These are phyloP conservation scores for Smallanthus sonchifolius DNA, from an alignment of 129 eudicot genomes.

Conservation along the genomic window DNA sequence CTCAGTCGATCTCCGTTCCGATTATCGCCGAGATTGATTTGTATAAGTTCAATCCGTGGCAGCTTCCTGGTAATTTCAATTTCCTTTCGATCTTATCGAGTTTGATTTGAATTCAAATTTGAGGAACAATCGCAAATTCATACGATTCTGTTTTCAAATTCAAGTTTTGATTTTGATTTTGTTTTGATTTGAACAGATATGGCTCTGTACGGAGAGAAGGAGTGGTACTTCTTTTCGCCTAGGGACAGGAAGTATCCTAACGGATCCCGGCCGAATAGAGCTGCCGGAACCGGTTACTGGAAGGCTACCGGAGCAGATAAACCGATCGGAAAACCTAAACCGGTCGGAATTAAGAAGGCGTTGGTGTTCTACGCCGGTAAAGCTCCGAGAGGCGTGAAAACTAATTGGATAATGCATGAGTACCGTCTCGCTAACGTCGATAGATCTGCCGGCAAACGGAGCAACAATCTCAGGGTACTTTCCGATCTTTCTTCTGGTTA, in stretches of 20 bases:
- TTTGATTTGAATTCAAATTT: neutral
- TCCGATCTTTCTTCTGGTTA: neutral
- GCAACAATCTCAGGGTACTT: slow-evolving; percentile 49
- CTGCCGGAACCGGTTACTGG: slow-evolving; percentile 72
- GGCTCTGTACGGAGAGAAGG: slow-evolving; percentile 66
- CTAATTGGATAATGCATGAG: slow-evolving; percentile 79
- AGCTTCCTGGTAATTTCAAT: slow-evolving; percentile 51
- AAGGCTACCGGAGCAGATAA: slow-evolving; percentile 77
- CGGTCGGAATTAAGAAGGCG: slow-evolving; percentile 63
- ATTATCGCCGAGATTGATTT: slow-evolving; percentile 64
- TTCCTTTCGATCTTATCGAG: neutral
- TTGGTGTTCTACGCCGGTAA: slow-evolving; percentile 68
- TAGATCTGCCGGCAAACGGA: slow-evolving; percentile 56
- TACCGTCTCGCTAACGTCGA: slow-evolving; percentile 64
- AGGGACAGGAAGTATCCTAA: slow-evolving; percentile 68
- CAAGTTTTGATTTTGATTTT: neutral
- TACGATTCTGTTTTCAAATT: neutral
- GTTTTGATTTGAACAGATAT: slow-evolving; percentile 31
- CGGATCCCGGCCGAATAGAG: slow-evolving; percentile 68
- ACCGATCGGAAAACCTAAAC: slow-evolving; percentile 59
- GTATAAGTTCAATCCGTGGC: slow-evolving; percentile 68
- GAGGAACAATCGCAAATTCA: neutral
- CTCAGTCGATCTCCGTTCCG: slow-evolving; percentile 43
- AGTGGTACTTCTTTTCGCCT: slow-evolving; percentile 71
- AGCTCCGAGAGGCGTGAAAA: slow-evolving; percentile 63